Conservation (phyloP, 1,284 basidiomycete species). For the Apiotrichum akiyoshidainum region DNA sequence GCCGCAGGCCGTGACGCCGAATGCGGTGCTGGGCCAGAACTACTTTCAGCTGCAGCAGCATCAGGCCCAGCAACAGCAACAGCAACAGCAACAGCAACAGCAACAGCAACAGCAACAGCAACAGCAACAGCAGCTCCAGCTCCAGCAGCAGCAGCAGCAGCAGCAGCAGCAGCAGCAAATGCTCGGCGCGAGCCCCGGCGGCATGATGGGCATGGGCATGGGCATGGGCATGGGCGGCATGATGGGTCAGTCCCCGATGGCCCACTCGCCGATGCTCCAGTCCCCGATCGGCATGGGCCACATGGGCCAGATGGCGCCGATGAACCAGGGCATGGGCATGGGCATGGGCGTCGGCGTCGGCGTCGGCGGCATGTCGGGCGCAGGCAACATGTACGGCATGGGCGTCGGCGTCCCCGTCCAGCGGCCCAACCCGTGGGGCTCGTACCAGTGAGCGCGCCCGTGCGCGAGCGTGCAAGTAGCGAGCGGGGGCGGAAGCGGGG, state of each 20-base stretch:
- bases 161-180: constrained; percentile 4
- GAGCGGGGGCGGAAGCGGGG: too few relatives aligned
- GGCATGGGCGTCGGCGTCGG: not conserved
- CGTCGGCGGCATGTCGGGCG: not conserved
- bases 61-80: too few relatives aligned
- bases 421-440: constrained; percentile 1
- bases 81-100: not conserved
- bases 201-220: constrained; percentile 8
- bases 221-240: constrained; percentile 1
- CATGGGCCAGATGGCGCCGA: too few relatives aligned
- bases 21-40: not conserved
- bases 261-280: too few relatives aligned
- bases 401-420: constrained; percentile 1
- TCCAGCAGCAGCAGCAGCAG: not conserved
- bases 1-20: not conserved
- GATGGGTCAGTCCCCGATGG: not conserved
- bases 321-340: constrained; percentile 1
- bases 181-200: not conserved
- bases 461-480: too few relatives aligned
- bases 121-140: constrained; percentile 3
- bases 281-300: too few relatives aligned
- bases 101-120: not conserved
- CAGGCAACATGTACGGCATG: not conserved
- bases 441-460: constrained; percentile 3
- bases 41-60: not conserved